phyloP scores from a whole-genome alignment of 495 filamentous ascomycete species.

The Daldinia loculata region DNA sequence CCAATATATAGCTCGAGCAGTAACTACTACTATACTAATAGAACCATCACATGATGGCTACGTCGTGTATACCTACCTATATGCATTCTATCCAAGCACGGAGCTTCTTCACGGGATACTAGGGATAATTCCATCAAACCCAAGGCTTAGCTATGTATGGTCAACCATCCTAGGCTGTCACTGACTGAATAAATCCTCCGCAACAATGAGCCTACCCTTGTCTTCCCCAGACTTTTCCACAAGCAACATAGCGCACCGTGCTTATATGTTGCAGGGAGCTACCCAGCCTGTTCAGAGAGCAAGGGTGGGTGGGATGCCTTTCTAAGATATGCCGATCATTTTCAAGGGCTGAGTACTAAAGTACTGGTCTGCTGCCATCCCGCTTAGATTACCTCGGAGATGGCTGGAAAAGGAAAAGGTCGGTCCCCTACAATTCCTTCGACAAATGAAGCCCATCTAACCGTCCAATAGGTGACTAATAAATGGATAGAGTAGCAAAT shows the following conservation, averaged over 20 bases:
- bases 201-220: slow-evolving; percentile 21
- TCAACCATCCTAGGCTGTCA: not conserved
- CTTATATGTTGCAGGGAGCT: slow-evolving; percentile 25
- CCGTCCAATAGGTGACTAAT: slow-evolving; percentile 26
- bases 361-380: slow-evolving; percentile 9
- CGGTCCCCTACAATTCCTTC: slow-evolving; percentile 33
- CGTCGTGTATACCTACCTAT: not conserved
- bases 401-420: slow-evolving; percentile 35
- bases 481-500: slow-evolving; percentile 28
- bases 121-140: not conserved
- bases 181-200: not conserved
- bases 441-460: slow-evolving; percentile 36
- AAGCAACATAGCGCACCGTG: slow-evolving; percentile 35
- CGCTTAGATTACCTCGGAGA: slow-evolving; percentile 18
- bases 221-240: slow-evolving; percentile 41
- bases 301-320: slow-evolving; percentile 39
- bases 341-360: slow-evolving; percentile 23
- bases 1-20: not conserved
- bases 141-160: not conserved
- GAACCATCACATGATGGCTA: not conserved
- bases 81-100: not conserved
- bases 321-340: slow-evolving; percentile 43
- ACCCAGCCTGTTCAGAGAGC: slow-evolving; percentile 5
- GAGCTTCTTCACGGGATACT: not conserved
- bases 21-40: not conserved